Conservation (phyloP, 352 stramenopile genomes). For the Pythium folliculosum region DNA sequence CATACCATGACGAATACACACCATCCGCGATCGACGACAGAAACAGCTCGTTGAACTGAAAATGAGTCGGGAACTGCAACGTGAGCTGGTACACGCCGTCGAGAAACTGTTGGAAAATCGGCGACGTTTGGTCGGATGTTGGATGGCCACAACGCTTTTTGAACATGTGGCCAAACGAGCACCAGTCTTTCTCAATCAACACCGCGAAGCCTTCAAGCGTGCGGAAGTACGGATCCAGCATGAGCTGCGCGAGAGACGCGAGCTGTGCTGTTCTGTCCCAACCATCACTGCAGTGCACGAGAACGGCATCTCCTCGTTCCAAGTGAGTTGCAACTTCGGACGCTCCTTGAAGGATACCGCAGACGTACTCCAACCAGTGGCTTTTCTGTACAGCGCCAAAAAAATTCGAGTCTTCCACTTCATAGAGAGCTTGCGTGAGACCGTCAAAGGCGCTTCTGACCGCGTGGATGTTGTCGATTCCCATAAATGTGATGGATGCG, state of each 20-base stretch:
- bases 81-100: slow-evolving; percentile 98
- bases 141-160: slow-evolving; percentile 73
- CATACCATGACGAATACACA: slow-evolving; percentile 96
- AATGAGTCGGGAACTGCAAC: slow-evolving; percentile 95
- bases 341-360: slow-evolving; percentile 72
- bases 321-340: slow-evolving; percentile 75
- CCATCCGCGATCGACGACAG: slow-evolving; percentile 95
- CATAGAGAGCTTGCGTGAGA: slow-evolving; percentile 73
- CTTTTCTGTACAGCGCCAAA: slow-evolving; percentile 85
- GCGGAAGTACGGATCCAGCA: slow-evolving; percentile 83
- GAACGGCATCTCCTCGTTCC: slow-evolving; percentile 70
- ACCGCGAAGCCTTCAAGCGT: slow-evolving; percentile 78
- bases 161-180: slow-evolving; percentile 90
- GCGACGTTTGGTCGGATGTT: slow-evolving; percentile 93
- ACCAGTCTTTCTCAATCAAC: slow-evolving; percentile 89
- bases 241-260: slow-evolving; percentile 74
- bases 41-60: slow-evolving; percentile 97
- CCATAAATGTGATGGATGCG: slow-evolving; percentile 86
- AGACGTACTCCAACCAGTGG: slow-evolving; percentile 84
- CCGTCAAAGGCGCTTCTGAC: slow-evolving; percentile 73
- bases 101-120: slow-evolving; percentile 99
- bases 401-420: slow-evolving; percentile 87
- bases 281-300: slow-evolving; percentile 86
- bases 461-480: slow-evolving; percentile 88
- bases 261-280: slow-evolving; percentile 86